A percentile compares a stretch with the other conserved stretches of the same genome.
Conservation (phyloP, 2,329 filamentous ascomycete species). For the Sarocladiaceae sp. region DNA sequence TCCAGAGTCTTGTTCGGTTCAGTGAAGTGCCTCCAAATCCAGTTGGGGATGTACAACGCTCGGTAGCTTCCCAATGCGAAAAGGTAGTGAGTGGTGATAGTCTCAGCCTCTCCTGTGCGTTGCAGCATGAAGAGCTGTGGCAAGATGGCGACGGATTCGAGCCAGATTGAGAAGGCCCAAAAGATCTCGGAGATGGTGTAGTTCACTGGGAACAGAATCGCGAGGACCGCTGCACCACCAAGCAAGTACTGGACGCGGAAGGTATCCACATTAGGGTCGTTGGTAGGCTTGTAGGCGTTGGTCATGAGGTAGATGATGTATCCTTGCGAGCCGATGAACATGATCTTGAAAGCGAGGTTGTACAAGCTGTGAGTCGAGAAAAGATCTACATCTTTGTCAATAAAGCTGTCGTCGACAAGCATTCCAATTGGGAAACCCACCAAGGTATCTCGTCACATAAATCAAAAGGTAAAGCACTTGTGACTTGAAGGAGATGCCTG, state of each 20-base stretch:
- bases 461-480: slow-evolving; percentile 93
- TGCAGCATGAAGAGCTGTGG: slow-evolving; percentile 98
- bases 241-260: slow-evolving; percentile 96
- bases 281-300: slow-evolving; percentile 93
- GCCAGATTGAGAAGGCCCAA: slow-evolving; percentile 98
- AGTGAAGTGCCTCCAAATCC: slow-evolving; percentile 85
- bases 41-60: slow-evolving; percentile 96
- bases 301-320: slow-evolving; percentile 99
- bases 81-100: slow-evolving; percentile 98
- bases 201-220: slow-evolving; percentile 77
- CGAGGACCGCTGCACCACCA: slow-evolving; percentile 72
- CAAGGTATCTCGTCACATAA: slow-evolving; percentile 89
- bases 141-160: slow-evolving; percentile 93
- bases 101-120: slow-evolving; percentile 94
- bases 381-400: slow-evolving; percentile 56
- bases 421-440: slow-evolving; percentile 36
- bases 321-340: slow-evolving; percentile 84
- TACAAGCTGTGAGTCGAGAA: slow-evolving; percentile 82
- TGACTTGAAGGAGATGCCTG: slow-evolving; percentile 98
- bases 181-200: slow-evolving; percentile 83
- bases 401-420: background rate
- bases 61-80: slow-evolving; percentile 90
- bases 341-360: slow-evolving; percentile 92
- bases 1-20: slow-evolving; percentile 72
- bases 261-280: slow-evolving; percentile 94